Evolutionary conservation across 768 basidiomycete genomes (phyloP).

Genomic region (Mycena latifolia): DNA sequence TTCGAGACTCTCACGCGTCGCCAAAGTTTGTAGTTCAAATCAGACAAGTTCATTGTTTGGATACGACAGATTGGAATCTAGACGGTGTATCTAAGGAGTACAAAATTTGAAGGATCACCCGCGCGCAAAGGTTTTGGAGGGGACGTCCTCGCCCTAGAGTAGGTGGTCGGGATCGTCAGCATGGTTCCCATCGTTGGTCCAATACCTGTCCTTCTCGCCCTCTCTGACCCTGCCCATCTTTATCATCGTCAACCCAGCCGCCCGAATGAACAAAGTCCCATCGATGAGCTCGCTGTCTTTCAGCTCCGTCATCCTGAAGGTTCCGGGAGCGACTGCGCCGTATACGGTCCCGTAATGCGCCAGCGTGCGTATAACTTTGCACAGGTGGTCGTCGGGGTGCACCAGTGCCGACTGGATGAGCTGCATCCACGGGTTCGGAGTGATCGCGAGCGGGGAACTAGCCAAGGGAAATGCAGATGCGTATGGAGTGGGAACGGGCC

Average conservation of each 20-base stretch:
- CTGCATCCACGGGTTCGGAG: constrained; percentile 71
- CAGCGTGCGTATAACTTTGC: constrained; percentile 45
- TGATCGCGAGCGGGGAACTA: constrained; percentile 49
- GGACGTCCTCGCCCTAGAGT: constrained; percentile 17
- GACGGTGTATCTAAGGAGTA: constrained; percentile 9
- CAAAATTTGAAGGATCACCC: constrained; percentile 17
- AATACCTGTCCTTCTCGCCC: constrained; percentile 20
- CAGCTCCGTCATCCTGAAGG: constrained; percentile 20
- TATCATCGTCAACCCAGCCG: constrained; percentile 18
- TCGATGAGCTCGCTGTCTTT: constrained; percentile 13
- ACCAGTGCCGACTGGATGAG: constrained; percentile 54
- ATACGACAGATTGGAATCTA: constrained; percentile 19
- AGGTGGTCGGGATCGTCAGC: constrained; percentile 24
- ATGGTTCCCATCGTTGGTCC: constrained; percentile 21
- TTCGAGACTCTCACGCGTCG: constrained; percentile 11
- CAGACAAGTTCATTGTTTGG: constrained; percentile 19
- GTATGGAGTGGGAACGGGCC: constrained; percentile 11
- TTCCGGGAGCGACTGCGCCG: constrained; percentile 9
- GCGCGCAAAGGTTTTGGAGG: constrained; percentile 17
- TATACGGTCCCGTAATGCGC: constrained; percentile 18
- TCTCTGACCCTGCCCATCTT: constrained; percentile 23
- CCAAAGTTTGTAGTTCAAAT: constrained; percentile 20
- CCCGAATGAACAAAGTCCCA: constrained; percentile 21
- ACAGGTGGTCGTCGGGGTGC: constrained; percentile 16
- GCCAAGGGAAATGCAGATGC: constrained; percentile 37